phyloP scores from a whole-genome alignment of 129 eudicot species.

The Arctium lappa region DNA sequence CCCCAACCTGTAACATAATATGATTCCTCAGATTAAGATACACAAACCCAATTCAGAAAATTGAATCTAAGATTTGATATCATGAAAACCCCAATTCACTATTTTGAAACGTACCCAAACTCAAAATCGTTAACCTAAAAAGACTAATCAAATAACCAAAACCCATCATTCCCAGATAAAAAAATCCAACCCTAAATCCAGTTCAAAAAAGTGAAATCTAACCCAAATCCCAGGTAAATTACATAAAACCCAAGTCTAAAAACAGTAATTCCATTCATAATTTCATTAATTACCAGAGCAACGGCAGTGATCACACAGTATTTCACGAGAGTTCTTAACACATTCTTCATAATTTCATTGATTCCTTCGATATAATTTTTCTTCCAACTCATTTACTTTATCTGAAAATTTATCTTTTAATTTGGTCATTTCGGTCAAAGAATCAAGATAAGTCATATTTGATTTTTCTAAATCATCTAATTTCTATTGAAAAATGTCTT shows the following conservation, averaged over 20 bases:
- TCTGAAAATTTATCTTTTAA: too few relatives aligned
- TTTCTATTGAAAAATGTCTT: too few relatives aligned
- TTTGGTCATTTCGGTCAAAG: too few relatives aligned
- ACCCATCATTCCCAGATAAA: not conserved
- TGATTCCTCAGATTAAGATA: not conserved
- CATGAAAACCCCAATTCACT: not conserved
- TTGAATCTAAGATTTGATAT: too few relatives aligned
- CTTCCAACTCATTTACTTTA: too few relatives aligned
- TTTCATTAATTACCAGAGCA: conserved; percentile 48
- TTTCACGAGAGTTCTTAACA: conserved; percentile 46
- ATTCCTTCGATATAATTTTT: too few relatives aligned
- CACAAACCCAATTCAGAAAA: conserved; percentile 17
- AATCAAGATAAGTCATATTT: too few relatives aligned
- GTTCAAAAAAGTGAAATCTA: not conserved
- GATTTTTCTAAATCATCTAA: too few relatives aligned
- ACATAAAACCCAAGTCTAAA: conserved; percentile 4
- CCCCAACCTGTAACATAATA: conserved; percentile 66
- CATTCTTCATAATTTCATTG: too few relatives aligned
- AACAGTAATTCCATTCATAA: not conserved
- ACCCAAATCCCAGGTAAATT: conserved; percentile 12
- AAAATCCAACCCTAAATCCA: too few relatives aligned
- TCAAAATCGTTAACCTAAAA: not conserved
- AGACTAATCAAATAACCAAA: not conserved
- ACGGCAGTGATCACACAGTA: conserved; percentile 85
- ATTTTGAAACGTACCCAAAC: not conserved